A percentile compares a stretch with the other conserved stretches of the same genome.
phyloP scores from a whole-genome alignment of 2,329 filamentous ascomycete species.

The Hansfordia pulvinata region DNA sequence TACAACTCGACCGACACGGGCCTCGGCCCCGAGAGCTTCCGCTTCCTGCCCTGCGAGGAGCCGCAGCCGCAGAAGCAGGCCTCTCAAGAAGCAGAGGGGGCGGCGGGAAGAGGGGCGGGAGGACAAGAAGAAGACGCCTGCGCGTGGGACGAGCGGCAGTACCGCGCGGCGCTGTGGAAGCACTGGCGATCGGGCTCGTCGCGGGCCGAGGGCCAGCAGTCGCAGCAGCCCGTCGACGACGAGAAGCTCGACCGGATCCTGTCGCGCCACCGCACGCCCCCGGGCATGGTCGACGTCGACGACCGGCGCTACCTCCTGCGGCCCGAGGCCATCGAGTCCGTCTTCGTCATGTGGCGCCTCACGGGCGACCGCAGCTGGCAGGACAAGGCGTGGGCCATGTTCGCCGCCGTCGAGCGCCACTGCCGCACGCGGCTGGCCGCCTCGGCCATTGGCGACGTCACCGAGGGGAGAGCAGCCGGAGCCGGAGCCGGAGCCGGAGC shows the following conservation, averaged over 20 bases:
- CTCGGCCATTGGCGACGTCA: slow-evolving; percentile 54
- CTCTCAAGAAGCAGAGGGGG: too few relatives aligned
- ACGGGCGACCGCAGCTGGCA: slow-evolving; percentile 54
- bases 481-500: slow-evolving; percentile 11
- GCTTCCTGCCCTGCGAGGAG: slow-evolving; percentile 24
- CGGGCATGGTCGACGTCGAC: slow-evolving; percentile 39
- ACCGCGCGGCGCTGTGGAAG: slow-evolving; percentile 11
- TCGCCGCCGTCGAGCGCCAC: slow-evolving; percentile 44
- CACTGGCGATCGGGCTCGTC: slow-evolving; percentile 14
- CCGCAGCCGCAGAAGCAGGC: too few relatives aligned
- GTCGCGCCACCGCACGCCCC: slow-evolving; percentile 29
- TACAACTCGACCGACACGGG: slow-evolving; percentile 43
- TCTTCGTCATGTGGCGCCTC: slow-evolving; percentile 66
- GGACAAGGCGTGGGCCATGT: slow-evolving; percentile 65
- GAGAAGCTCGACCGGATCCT: slow-evolving; percentile 20
- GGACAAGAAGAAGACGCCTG: slow-evolving; percentile 18
- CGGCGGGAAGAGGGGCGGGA: too few relatives aligned
- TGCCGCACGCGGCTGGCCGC: slow-evolving; percentile 50
- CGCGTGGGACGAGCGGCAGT: slow-evolving; percentile 15
- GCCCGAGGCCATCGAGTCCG: slow-evolving; percentile 68
- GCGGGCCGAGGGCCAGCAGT: slow-evolving; percentile 6
- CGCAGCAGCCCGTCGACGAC: slow-evolving; percentile 7
- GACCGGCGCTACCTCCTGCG: slow-evolving; percentile 51
- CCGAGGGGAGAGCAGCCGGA: slow-evolving; percentile 17
- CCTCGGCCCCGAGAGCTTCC: slow-evolving; percentile 48